phyloP scores from a whole-genome alignment of 495 filamentous ascomycete genomes.

The Copromyces sp. region DNA sequence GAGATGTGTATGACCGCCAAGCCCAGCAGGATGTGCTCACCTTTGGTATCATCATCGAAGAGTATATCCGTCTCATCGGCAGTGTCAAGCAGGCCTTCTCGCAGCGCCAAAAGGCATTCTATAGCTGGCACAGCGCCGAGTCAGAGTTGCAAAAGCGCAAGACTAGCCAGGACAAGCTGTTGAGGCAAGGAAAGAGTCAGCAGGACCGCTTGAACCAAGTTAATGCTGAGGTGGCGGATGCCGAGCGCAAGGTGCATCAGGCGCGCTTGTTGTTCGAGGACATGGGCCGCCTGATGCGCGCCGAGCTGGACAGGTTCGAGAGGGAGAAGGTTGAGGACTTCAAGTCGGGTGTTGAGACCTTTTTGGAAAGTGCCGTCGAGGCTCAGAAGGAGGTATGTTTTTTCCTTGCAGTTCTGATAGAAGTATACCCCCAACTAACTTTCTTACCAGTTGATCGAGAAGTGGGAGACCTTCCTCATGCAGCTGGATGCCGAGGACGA shows the following conservation, averaged over 20 bases:
- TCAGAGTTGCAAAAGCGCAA: conserved; percentile 80
- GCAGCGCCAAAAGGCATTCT: conserved; percentile 90
- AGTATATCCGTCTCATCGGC: conserved; percentile 93
- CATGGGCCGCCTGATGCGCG: conserved; percentile 88
- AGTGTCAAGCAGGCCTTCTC: conserved; percentile 84
- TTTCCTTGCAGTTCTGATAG: not conserved
- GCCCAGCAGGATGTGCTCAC: conserved; percentile 96
- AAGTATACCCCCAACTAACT: conserved; percentile 5
- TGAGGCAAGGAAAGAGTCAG: conserved; percentile 86
- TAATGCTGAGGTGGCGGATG: conserved; percentile 83
- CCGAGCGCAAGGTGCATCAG: conserved; percentile 88
- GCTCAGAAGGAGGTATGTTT: conserved; percentile 88
- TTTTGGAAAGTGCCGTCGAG: conserved; percentile 90
- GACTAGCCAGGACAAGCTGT: conserved; percentile 76
- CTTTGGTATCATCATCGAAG: conserved; percentile 92
- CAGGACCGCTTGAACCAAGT: conserved; percentile 90
- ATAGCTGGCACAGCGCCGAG: conserved; percentile 85
- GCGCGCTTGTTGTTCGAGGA: conserved; percentile 87
- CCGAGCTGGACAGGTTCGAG: conserved; percentile 88
- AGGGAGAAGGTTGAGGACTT: conserved; percentile 98
- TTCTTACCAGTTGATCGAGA: conserved; percentile 73
- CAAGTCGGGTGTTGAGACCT: conserved; percentile 95
- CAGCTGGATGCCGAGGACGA: conserved; percentile 92
- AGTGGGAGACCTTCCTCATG: conserved; percentile 97
- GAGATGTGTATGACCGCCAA: conserved; percentile 91